Conservation (phyloP, 768 basidiomycete species). For the Tubosaeta sp. region DNA sequence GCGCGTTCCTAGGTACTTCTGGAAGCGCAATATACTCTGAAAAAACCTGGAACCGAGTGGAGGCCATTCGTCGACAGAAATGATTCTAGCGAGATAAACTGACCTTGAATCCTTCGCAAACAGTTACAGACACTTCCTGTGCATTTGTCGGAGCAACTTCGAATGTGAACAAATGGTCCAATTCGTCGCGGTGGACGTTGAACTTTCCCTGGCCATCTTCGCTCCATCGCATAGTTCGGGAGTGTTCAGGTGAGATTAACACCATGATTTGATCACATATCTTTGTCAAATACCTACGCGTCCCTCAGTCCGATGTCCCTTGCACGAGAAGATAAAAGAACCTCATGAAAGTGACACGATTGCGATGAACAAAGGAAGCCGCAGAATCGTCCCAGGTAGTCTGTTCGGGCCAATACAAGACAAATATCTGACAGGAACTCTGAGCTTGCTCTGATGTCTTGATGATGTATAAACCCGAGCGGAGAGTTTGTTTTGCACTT, state of each 20-base stretch:
- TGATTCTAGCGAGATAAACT: not conserved
- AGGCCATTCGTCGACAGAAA: not conserved
- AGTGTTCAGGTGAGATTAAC: conserved; percentile 46
- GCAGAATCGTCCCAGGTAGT: conserved; percentile 54
- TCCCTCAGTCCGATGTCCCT: not conserved
- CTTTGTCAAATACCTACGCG: conserved; percentile 52
- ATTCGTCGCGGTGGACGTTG: conserved; percentile 32
- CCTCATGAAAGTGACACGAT: conserved; percentile 29
- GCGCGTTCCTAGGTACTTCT: conserved; percentile 2
- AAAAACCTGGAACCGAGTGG: not conserved
- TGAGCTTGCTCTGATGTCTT: not conserved
- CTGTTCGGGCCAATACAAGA: conserved; percentile 61
- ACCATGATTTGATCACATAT: conserved; percentile 52
- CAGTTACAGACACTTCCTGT: conserved; percentile 46
- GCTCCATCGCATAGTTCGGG: conserved; percentile 41
- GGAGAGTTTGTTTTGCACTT: conserved; percentile 8
- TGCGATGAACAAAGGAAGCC: conserved; percentile 39
- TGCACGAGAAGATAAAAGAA: conserved; percentile 39
- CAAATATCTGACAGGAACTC: conserved; percentile 32
- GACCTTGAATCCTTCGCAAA: conserved; percentile 46
- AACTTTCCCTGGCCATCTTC: conserved; percentile 27
- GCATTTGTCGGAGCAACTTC: conserved; percentile 51
- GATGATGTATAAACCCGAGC: conserved; percentile 20
- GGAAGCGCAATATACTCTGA: conserved; percentile 12
- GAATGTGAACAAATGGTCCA: conserved; percentile 48